A percentile compares a stretch with the other conserved stretches of the same genome.
These are phyloP conservation scores for Quercus suber DNA, from an alignment of 306 rosid genomes.

Conservation along the genomic window DNA sequence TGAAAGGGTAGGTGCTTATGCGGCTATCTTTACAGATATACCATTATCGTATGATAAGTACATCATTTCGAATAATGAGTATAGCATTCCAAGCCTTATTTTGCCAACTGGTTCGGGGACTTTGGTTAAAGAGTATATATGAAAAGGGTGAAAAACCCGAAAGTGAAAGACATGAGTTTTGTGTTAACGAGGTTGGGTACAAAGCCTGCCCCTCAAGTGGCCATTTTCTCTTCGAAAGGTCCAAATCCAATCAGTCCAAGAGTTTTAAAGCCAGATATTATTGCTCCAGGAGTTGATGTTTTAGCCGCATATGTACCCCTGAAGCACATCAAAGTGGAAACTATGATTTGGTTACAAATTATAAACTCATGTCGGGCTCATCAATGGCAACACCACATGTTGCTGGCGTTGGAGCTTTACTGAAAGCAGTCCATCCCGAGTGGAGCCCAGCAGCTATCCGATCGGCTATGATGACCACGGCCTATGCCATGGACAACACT, in stretches of 20 bases:
- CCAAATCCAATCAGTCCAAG: neutral
- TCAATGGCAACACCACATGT: neutral
- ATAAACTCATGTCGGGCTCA: neutral
- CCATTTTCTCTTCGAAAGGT: slow-evolving; percentile 6
- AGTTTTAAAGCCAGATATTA: slow-evolving; percentile 1
- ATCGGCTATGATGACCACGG: slow-evolving; percentile 13
- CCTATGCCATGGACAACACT: slow-evolving; percentile 3
- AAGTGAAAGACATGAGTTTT: neutral
- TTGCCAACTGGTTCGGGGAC: neutral
- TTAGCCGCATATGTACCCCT: neutral
- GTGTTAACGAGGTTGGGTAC: neutral
- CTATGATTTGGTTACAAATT: neutral
- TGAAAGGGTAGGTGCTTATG: too few relatives aligned
- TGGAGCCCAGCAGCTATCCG: too few relatives aligned
- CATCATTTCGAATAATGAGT: too few relatives aligned
- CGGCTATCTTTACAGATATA: neutral
- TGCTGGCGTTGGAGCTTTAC: too few relatives aligned
- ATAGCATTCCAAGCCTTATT: neutral
- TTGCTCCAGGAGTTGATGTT: neutral
- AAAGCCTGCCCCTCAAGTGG: slow-evolving; percentile 6
- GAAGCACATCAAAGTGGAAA: neutral
- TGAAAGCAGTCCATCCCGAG: too few relatives aligned
- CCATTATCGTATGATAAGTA: too few relatives aligned
- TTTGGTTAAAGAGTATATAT: neutral
- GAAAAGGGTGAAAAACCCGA: neutral